phyloP scores from a whole-genome alignment of 2,329 filamentous ascomycete genomes.

The Arthrobotrys sinensis region DNA sequence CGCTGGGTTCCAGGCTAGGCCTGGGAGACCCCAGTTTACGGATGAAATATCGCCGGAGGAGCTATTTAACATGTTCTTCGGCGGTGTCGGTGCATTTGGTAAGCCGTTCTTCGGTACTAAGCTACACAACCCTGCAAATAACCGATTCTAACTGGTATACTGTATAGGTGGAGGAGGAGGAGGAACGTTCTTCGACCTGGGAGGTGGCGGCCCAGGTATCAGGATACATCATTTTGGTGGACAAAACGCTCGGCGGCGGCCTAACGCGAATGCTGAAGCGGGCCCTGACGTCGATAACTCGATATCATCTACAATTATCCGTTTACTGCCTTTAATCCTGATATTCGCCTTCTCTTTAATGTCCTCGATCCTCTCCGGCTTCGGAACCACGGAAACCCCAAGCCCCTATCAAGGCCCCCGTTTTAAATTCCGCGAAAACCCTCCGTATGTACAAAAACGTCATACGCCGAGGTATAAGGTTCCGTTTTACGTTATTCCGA shows the following conservation, averaged over 20 bases:
- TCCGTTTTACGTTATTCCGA: slow-evolving; percentile 87
- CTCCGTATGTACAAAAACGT: slow-evolving; percentile 82
- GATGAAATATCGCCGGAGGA: slow-evolving; percentile 97
- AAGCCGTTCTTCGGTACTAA: slow-evolving; percentile 73
- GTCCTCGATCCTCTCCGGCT: slow-evolving; percentile 78
- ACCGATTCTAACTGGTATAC: slow-evolving; percentile 60
- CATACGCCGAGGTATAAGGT: slow-evolving; percentile 80
- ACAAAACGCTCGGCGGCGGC: slow-evolving; percentile 78
- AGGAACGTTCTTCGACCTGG: slow-evolving; percentile 77
- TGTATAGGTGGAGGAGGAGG: slow-evolving; percentile 68
- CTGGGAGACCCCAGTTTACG: slow-evolving; percentile 74
- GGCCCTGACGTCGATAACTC: slow-evolving; percentile 71
- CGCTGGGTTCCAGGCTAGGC: slow-evolving; percentile 72
- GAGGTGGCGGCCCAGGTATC: slow-evolving; percentile 87
- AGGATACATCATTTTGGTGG: slow-evolving; percentile 97
- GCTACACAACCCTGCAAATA: slow-evolving; percentile 44
- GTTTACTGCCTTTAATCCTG: slow-evolving; percentile 87
- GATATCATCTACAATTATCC: slow-evolving; percentile 70
- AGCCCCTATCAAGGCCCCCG: slow-evolving; percentile 75
- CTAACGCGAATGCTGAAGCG: slow-evolving; percentile 71
- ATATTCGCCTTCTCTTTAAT: slow-evolving; percentile 89
- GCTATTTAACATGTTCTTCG: slow-evolving; percentile 97
- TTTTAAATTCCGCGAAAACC: slow-evolving; percentile 80
- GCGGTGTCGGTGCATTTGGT: slow-evolving; percentile 77
- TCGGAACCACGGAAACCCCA: slow-evolving; percentile 67